Conservation (phyloP, 768 basidiomycete genomes). For the Porphyrellus cyaneotinctus region DNA sequence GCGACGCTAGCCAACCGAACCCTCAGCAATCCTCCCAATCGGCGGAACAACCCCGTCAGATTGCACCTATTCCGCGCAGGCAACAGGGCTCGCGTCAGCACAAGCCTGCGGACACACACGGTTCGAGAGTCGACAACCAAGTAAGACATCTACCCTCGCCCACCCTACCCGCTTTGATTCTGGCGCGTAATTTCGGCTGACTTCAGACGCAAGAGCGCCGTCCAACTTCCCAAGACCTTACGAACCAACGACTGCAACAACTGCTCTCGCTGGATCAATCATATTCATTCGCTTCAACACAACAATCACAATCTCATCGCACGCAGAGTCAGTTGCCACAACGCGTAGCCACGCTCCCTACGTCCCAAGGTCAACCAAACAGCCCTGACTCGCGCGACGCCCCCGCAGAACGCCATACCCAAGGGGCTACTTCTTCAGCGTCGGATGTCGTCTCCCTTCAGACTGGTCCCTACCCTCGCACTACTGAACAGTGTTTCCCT, state of each 20-base stretch:
- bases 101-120: neutral
- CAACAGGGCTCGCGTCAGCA: neutral
- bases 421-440: slow-evolving; percentile 3
- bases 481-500: slow-evolving; percentile 3
- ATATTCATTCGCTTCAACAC: neutral
- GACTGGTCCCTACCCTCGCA: slow-evolving; percentile 1
- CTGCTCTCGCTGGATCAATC: slow-evolving; percentile 14
- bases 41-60: slow-evolving; percentile 11
- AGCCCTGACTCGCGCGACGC: neutral
- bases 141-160: neutral
- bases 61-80: slow-evolving; percentile 11
- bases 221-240: slow-evolving; percentile 7
- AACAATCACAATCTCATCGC: neutral
- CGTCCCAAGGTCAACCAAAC: neutral
- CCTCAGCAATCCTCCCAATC: neutral
- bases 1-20: neutral
- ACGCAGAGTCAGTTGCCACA: slow-evolving; percentile 3
- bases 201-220: slow-evolving; percentile 1
- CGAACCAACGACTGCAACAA: slow-evolving; percentile 24
- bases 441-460: neutral
- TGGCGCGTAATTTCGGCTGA: neutral
- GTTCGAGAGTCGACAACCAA: neutral
- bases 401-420: neutral
- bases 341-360: neutral
- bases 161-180: no score